Base-by-base conservation (phyloP, 2,329 filamentous ascomycete species). In the Aspergillus latus region DNA sequence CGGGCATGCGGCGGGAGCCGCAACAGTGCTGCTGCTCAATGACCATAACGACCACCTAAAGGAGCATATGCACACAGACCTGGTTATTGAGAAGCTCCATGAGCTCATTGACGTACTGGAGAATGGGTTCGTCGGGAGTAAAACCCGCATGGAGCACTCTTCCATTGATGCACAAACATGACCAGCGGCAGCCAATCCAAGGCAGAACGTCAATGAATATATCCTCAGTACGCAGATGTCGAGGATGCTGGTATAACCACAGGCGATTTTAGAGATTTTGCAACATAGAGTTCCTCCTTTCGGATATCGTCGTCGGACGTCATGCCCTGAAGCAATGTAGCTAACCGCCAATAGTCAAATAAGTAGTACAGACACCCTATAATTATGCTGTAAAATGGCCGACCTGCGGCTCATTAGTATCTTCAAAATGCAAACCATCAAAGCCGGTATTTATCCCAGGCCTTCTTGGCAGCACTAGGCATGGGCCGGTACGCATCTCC, bases 21-120 rank as follows among this genome's bases (percentile, higher is more conserved):
- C 91, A 34, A 97, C 94, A 0, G 92, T 97, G n/a, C 70, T 97
- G 69, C 78, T 99, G 44, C 82, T 88, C 13, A 95, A 95, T 67
- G 85, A 90, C n/a, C 86, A 82, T n/a, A 96, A 96, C 69, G 73
- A 72, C 54, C 81, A 88, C 62, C 70, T 96, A 56, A 84, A 80
- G 6, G 79, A 83, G 26, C 89, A 95, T 68, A 82, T 86, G 61
- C 84, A 91, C 71, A 95, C 90, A 0, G 90, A 95, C 72, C 66
- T 93, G 45, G 86, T 86, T 9, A 87, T 96, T 50, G 72, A 75
- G 59, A 80, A 83, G 37, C 71, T 96, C 58, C 90, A 95, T 68
- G 90, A 96, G 58, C 73, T 96, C 62, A 84, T 94, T 52, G 80
- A 77, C 8, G 80, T 96, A 7, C 75, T 96, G 28, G 90, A 96